Conservation (phyloP, 306 rosid genomes). For the Cotoneaster glaucophyllus region DNA sequence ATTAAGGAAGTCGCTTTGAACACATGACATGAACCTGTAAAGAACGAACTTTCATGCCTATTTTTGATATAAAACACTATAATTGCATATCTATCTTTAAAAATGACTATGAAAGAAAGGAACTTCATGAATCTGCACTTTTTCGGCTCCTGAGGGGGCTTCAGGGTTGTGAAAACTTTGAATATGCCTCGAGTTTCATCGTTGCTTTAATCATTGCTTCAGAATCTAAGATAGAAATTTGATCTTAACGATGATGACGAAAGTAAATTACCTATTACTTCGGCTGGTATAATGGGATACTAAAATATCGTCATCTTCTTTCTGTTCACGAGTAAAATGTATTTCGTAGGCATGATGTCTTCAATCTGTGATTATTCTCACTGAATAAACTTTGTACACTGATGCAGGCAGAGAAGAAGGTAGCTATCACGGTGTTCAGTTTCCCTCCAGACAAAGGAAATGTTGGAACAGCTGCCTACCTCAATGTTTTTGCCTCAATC, state of each 20-base stretch:
- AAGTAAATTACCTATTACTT: not conserved
- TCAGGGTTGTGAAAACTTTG: not conserved
- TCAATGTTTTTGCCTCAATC: conserved; percentile 89
- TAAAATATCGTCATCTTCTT: not conserved
- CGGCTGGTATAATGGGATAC: not conserved
- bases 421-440: conserved; percentile 94
- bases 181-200: not conserved
- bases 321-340: not conserved
- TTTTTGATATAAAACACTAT: not conserved
- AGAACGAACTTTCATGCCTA: not conserved
- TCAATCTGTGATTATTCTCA: not conserved
- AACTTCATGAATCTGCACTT: not conserved
- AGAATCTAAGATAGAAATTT: not conserved
- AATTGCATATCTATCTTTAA: too few species aligned
- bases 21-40: not conserved
- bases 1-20: not conserved
- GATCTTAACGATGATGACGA: not conserved
- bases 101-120: not conserved
- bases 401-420: conserved; percentile 70
- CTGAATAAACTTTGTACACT: conserved; percentile 2
- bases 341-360: not conserved
- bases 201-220: not conserved
- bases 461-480: conserved; percentile 96
- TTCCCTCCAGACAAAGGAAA: conserved; percentile 99
- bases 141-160: not conserved